Evolutionary conservation across 1,139 yeast genomes (phyloP).

Genomic region (Saccharomyces hybrid): DNA sequence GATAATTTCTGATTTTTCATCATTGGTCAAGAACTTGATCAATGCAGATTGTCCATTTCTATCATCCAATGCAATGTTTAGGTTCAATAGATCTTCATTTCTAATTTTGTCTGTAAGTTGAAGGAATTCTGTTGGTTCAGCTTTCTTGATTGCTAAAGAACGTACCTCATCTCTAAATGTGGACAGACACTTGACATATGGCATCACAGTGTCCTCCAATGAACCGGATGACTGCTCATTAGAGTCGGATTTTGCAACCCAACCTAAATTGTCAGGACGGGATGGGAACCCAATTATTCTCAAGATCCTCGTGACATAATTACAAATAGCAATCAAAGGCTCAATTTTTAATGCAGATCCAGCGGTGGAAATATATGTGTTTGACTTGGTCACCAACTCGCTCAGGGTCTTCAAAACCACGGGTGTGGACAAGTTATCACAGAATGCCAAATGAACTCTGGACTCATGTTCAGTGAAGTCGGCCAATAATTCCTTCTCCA

Average conservation of each 20-base stretch:
- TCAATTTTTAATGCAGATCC: slow-evolving; percentile 54
- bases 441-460: slow-evolving; percentile 69
- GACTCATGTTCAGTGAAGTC: slow-evolving; percentile 48
- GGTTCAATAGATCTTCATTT: slow-evolving; percentile 54
- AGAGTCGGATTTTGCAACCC: slow-evolving; percentile 43
- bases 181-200: slow-evolving; percentile 71
- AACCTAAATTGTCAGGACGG: slow-evolving; percentile 67
- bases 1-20: slow-evolving; percentile 61
- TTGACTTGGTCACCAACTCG: slow-evolving; percentile 63
- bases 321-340: slow-evolving; percentile 53
- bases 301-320: slow-evolving; percentile 65
- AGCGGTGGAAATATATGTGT: slow-evolving; percentile 56
- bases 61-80: slow-evolving; percentile 85
- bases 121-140: slow-evolving; percentile 48
- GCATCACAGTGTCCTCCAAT: slow-evolving; percentile 63
- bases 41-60: slow-evolving; percentile 65
- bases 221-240: slow-evolving; percentile 29
- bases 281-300: slow-evolving; percentile 67
- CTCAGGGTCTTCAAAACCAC: slow-evolving; percentile 55
- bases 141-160: slow-evolving; percentile 57
- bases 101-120: slow-evolving; percentile 52
- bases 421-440: slow-evolving; percentile 82
- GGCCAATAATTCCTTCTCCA: slow-evolving; percentile 49
- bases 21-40: slow-evolving; percentile 65
- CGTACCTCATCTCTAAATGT: slow-evolving; percentile 78